Base-by-base conservation (phyloP, 257 asterid species). In the Nicotiana noctiflora region DNA sequence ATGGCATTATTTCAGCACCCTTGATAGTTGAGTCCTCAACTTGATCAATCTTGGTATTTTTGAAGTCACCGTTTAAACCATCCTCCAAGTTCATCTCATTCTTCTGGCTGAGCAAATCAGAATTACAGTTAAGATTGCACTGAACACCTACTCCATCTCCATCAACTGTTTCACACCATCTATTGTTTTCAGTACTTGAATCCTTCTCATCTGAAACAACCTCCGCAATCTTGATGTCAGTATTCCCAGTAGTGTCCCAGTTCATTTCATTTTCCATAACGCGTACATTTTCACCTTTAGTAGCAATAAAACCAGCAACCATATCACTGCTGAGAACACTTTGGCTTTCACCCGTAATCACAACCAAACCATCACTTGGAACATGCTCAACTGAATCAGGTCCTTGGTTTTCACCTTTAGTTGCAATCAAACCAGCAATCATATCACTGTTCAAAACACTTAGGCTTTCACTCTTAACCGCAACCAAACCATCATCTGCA, bases 1-100 rank as follows among this genome's bases (percentile, higher is more conserved):
- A 21, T 55, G 18, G 59, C 34, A 23, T 66, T 15, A 32, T 66
- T 23, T 49, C 68, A 46, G n/a, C 14, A 79, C 49, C 21, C 57
- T 66, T 82, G 19, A 83, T 76, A 59, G 75, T 84, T 76, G 83
- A 62, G 59, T 66, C 75, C 81, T 84, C 85, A 80, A 60, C 80
- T 60, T 75, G 63, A 82, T 57, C 74, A 46, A 59, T 80, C 44
- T 85, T 63, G 75, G 63, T 77, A 72, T 59, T 18, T 72, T 46
- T 23, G 21, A 46, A 15, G 34, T 46, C 77, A 44, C 77, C 57
- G 21, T 70, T 70, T 19, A 44, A 56, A 70, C 13, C 12, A 40
- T 40, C 77, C 59, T 70, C 77, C 77, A 44, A 56, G 77, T 70
- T 70, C 37, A 44, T 70, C 57, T 70, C 77, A 70, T 70, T 70